phyloP scores from a whole-genome alignment of 805 yeast genomes.

The Komagataella populi region DNA sequence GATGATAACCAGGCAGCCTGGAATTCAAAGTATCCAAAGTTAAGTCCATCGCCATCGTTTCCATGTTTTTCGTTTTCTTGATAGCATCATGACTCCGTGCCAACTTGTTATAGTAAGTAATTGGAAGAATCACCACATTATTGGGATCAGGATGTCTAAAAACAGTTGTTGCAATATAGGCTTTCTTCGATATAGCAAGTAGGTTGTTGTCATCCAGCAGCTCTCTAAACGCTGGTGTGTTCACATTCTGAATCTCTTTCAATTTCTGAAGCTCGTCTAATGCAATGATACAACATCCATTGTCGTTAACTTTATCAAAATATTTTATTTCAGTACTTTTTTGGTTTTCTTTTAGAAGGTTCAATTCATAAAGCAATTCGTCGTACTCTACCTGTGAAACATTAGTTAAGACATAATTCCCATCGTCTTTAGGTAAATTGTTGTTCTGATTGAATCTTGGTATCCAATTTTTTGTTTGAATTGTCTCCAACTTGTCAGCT shows the following conservation, averaged over 20 bases:
- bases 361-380: background rate
- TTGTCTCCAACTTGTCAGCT: background rate
- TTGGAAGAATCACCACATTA: conserved; percentile 51
- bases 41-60: background rate
- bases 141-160: conserved; percentile 38
- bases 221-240: background rate
- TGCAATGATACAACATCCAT: conserved; percentile 2
- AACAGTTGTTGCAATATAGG: conserved; percentile 51
- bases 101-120: conserved; percentile 47
- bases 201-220: background rate
- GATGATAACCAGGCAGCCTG: background rate
- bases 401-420: background rate
- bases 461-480: background rate
- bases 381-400: background rate
- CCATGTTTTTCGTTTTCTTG: background rate
- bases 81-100: conserved; percentile 21
- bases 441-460: background rate
- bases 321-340: background rate
- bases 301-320: background rate
- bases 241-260: background rate
- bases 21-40: too few relatives aligned
- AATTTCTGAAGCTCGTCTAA: conserved; percentile 4
- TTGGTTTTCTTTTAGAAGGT: background rate
- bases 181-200: conserved; percentile 42
- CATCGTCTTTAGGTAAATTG: background rate